Base-by-base conservation (phyloP, 2,329 filamentous ascomycete genomes). In the Cercospora janseana region DNA sequence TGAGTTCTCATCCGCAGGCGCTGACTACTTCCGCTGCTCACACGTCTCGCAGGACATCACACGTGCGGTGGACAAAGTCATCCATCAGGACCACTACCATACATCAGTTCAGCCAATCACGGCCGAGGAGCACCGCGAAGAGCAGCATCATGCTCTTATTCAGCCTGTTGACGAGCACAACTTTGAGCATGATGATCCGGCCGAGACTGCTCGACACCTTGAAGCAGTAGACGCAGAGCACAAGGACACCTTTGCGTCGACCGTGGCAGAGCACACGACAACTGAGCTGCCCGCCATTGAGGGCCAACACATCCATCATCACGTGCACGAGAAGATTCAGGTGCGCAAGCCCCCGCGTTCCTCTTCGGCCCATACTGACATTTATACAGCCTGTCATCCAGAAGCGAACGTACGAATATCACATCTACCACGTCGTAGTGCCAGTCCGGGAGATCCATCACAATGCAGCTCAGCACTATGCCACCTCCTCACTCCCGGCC, bases 1-100 rank as follows among this genome's bases (percentile, higher is more conserved):
- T 41, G 18, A 12, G 27, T 26, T 24, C 21, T 15, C 13, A n/a
- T 23, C 12, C 13, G 9, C 8, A 5, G 29, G 18, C 32, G 26
- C 8, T n/a, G 1, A 20, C 10, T 3, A 8, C n/a, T n/a, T 2
- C 4, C 9, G 21, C 4, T 13, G 20, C 37, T 49, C 31, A 49
- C 45, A 9, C 13, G 3, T 9, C 9, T 2, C 20, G 10, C 21
- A 53, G 38, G 43, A 54, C 23, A 40, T 56, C 45, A 57, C 49
- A 27, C 49, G 49, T 26, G 54, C 49, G 20, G 45, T 55, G 20
- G 82, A 88, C 63, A 79, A 79, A 58, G 85, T 88, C 60, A 72
- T 87, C 4, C 83, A 88, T 63, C 84, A 87, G 64, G 81, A 87
- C 53, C 85, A 88, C 60, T 82, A 86, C 65, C 83, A 88, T 66